Conservation (phyloP, 352 stramenopile genomes). For the Phytophthora pini region DNA sequence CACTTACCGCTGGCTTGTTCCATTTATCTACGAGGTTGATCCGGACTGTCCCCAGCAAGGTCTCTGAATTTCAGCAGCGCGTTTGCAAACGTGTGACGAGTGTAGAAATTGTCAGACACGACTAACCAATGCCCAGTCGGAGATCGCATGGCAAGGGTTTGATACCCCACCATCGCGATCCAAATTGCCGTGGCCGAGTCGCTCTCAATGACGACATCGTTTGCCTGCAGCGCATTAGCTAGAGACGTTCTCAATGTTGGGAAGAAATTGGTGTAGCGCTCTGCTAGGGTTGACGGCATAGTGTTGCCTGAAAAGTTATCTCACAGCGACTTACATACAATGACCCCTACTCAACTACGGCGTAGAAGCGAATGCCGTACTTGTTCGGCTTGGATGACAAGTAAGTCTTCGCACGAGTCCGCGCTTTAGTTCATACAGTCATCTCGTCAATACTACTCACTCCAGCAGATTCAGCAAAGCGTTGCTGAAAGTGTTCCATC, state of each 20-base stretch:
- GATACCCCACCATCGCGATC: slow-evolving; percentile 13
- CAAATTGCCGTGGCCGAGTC: slow-evolving; percentile 4
- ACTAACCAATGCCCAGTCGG: slow-evolving; percentile 4
- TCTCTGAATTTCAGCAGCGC: slow-evolving; percentile 18
- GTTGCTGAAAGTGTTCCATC: slow-evolving; percentile 13
- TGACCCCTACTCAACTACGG: slow-evolving; percentile 1
- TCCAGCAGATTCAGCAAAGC: slow-evolving; percentile 13
- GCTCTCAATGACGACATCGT: neutral
- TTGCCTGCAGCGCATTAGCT: neutral
- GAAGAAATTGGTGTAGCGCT: slow-evolving; percentile 13
- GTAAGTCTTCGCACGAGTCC: neutral
- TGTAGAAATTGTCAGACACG: slow-evolving; percentile 28
- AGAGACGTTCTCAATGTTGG: slow-evolving; percentile 6
- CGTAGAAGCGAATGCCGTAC: slow-evolving; percentile 13
- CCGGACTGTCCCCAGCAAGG: slow-evolving; percentile 12
- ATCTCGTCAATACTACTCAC: slow-evolving; percentile 21
- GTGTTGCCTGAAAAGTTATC: slow-evolving; percentile 4
- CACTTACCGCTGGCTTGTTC: slow-evolving; percentile 10
- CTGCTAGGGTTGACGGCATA: neutral
- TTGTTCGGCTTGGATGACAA: slow-evolving; percentile 13
- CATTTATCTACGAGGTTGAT: slow-evolving; percentile 23
- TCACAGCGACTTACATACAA: slow-evolving; percentile 7
- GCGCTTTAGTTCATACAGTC: slow-evolving; percentile 4
- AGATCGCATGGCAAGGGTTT: neutral
- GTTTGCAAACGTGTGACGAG: slow-evolving; percentile 11